phyloP scores from a whole-genome alignment of 371 early-diverging fungal species.

The Entomophthora muscae region DNA sequence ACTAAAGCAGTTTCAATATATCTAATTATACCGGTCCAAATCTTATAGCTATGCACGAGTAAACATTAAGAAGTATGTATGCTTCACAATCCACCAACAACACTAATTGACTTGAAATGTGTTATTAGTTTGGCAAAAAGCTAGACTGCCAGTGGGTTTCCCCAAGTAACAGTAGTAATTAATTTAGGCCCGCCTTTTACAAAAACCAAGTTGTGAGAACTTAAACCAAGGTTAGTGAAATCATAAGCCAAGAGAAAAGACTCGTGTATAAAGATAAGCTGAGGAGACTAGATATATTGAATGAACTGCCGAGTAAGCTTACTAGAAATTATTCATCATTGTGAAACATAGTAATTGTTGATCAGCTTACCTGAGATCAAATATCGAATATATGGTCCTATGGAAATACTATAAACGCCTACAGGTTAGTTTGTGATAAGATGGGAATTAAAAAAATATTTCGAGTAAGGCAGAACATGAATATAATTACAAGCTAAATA shows the following conservation, averaged over 20 bases:
- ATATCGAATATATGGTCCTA: no score
- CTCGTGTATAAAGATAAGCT: neutral
- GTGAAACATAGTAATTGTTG: no score
- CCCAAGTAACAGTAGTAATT: no score
- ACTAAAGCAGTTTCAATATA: neutral
- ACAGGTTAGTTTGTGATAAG: no score
- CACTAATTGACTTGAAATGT: neutral
- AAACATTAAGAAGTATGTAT: neutral
- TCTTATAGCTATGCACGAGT: neutral
- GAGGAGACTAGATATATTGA: neutral
- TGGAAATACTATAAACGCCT: no score
- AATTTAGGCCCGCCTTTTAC: neutral
- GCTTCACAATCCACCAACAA: neutral
- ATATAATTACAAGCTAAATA: no score
- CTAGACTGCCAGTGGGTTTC: no score
- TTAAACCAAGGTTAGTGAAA: neutral
- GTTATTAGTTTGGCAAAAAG: neutral
- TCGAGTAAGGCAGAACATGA: no score
- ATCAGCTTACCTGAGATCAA: no score
- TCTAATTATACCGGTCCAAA: neutral
- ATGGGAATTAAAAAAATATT: no score
- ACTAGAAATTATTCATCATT: neutral
- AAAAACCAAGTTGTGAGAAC: neutral
- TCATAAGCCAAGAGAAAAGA: neutral
- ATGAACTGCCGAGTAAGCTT: neutral